Percentiles rank a stretch among this genome's conserved stretches.
phyloP scores from a whole-genome alignment of 371 early-diverging fungal genomes.

The Hamiltosporidium tvaerminnensis region DNA sequence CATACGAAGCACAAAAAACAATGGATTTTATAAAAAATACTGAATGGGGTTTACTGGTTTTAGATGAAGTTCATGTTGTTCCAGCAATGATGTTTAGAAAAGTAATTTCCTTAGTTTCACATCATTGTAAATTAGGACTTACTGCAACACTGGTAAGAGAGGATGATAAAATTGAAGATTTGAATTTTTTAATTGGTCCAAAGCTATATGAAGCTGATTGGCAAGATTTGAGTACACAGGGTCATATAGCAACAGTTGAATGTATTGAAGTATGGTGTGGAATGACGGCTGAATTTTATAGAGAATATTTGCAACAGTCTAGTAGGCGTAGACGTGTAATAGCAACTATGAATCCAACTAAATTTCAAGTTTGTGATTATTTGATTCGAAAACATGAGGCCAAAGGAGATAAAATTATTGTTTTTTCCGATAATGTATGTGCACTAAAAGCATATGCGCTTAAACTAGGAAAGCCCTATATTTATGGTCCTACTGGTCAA shows the following conservation, averaged over 20 bases:
- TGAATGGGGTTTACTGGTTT: conserved; percentile 90
- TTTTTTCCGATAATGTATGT: conserved; percentile 94
- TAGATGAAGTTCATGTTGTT: conserved; percentile 98
- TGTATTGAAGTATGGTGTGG: conserved; percentile 98
- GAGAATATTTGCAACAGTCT: conserved; percentile 63
- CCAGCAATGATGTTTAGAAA: conserved; percentile 95
- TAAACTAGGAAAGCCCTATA: conserved; percentile 71
- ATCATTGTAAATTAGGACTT: conserved; percentile 89
- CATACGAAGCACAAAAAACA: conserved; percentile 80
- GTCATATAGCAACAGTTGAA: conserved; percentile 87
- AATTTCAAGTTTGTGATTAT: conserved; percentile 89
- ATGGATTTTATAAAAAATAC: conserved; percentile 73
- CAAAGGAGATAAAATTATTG: conserved; percentile 94
- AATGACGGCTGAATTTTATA: conserved; percentile 91
- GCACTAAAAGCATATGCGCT: conserved; percentile 82
- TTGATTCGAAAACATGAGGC: conserved; percentile 79
- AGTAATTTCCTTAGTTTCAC: conserved; percentile 76
- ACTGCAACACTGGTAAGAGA: conserved; percentile 97
- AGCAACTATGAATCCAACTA: conserved; percentile 90
- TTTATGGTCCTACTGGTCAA: conserved; percentile 84
- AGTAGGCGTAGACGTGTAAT: conserved; percentile 61
- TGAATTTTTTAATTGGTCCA: conserved; percentile 96
- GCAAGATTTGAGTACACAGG: conserved; percentile 86
- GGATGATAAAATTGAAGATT: conserved; percentile 92
- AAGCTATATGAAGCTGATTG: conserved; percentile 99